Evolutionary conservation across 2,329 filamentous ascomycete genomes (phyloP), one percentile per base, ranked within the genome.

Genomic region (Berkeleyomyces basicola): DNA sequence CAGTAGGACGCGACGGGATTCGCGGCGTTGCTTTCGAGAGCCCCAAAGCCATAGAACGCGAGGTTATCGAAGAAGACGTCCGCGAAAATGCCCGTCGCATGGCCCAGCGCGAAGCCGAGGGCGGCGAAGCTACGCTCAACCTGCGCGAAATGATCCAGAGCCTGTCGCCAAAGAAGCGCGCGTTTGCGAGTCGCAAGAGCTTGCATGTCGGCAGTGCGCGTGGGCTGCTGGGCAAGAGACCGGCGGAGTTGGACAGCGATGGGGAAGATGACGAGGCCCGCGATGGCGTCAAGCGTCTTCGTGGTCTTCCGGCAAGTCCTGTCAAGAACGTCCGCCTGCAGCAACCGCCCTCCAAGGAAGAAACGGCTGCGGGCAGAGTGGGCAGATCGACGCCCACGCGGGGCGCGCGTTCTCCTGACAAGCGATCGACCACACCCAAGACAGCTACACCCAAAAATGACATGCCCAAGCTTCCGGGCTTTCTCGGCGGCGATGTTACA

Each of bases 61-160:
- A 87, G 66, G 78, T 77, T 36, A 68, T 68, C 6, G 77, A 81
- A 62, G 84, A 87, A 65, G 78, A 83, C 66, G 79, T 79, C 39
- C 79, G 78, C 61, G 84, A 87, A 69, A 81, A 80, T 68, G 76
- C 78, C 7, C 77, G 79, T n/a, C 78, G 74, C 58, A 78, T 81
- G 53, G 73, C 81, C 23, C 77, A 82, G 67, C 76, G 78, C 40
- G 79, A 81, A 67, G 76, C 74, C 4, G 72, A 80, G 67, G 72
- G 75, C 60, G 72, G 70, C 16, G 85, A 88, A 66, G 77, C 76
- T 2, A 87, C 86, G 0, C 72, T 84, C 43, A 88, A 83, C 66
- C 74, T 92, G 51, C 86, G 82, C 66, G 86, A 89, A 66, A 85
- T 90, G 81, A 92, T 92, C 65, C 80, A 86, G 65, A 87, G 82